Percentiles rank a stretch among this genome's conserved stretches.
phyloP scores from a whole-genome alignment of 208 protist genomes.

The Trypanosoma theileri region DNA sequence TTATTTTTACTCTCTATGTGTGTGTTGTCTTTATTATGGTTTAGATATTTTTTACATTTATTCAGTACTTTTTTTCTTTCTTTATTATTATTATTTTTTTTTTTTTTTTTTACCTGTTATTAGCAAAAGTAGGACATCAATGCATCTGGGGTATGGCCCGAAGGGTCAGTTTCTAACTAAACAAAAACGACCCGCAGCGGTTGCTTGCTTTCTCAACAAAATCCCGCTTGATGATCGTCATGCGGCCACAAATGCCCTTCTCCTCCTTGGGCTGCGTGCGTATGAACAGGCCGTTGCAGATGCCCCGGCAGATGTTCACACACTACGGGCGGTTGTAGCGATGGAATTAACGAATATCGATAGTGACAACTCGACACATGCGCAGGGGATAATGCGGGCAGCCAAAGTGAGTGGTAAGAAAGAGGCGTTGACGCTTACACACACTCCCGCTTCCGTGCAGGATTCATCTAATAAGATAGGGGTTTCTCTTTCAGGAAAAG shows the following conservation, averaged over 20 bases:
- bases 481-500: no score
- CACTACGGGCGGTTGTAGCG: slow-evolving; percentile 7
- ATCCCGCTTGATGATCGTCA: slow-evolving; percentile 32
- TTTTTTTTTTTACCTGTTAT: background rate
- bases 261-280: slow-evolving; percentile 23
- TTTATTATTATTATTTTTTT: background rate
- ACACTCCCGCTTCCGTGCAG: no score
- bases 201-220: slow-evolving; percentile 31
- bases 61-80: no score
- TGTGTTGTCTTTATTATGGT: no score
- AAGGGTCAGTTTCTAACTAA: slow-evolving; percentile 4
- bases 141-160: background rate
- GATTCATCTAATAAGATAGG: no score
- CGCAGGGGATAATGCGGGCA: background rate
- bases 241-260: slow-evolving; percentile 23
- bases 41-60: no score
- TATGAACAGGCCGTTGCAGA: slow-evolving; percentile 10
- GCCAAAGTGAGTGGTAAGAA: background rate
- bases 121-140: background rate
- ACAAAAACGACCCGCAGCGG: slow-evolving; percentile 23
- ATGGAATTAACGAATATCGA: background rate
- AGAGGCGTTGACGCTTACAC: no score
- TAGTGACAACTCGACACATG: background rate
- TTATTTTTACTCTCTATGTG: background rate
- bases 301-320: slow-evolving; percentile 17